A percentile compares a stretch with the other conserved stretches of the same genome.
Evolutionary conservation across 2,329 filamentous ascomycete genomes (phyloP).

Genomic region (Periconia sp.): DNA sequence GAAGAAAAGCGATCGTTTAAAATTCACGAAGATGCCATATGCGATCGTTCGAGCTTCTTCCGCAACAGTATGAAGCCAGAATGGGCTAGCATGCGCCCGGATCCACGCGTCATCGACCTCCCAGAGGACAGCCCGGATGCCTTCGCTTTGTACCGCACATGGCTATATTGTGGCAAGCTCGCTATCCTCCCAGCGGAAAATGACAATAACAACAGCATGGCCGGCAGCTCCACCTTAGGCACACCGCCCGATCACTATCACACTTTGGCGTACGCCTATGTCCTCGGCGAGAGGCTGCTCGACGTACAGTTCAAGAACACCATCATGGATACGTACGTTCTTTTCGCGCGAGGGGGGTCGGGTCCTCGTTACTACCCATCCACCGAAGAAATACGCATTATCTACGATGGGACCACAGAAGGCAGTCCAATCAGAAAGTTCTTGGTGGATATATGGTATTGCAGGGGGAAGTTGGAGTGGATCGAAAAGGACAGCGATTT

Average conservation of each 20-base stretch:
- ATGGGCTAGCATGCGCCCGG: conserved; percentile 11
- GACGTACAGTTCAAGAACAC: conserved; percentile 20
- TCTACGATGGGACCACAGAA: conserved; percentile 20
- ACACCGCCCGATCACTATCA: conserved; percentile 6
- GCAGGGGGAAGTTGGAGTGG: conserved; percentile 19
- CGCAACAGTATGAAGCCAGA: conserved; percentile 19
- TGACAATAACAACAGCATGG: neutral
- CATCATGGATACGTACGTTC: conserved; percentile 15
- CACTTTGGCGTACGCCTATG: conserved; percentile 17
- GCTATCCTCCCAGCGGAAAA: neutral
- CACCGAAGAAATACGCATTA: conserved; percentile 16
- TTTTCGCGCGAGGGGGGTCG: conserved; percentile 12
- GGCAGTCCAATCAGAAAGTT: conserved; percentile 15
- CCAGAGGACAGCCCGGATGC: conserved; percentile 9
- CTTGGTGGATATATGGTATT: conserved; percentile 21
- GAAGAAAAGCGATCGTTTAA: conserved; percentile 12
- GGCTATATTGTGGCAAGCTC: conserved; percentile 12
- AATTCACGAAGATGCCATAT: conserved; percentile 20
- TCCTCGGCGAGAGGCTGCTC: conserved; percentile 18
- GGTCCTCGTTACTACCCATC: conserved; percentile 7
- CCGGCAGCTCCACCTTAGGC: neutral
- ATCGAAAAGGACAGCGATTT: conserved; percentile 10
- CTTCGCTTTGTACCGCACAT: conserved; percentile 13
- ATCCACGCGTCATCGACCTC: conserved; percentile 10
- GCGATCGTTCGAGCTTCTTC: conserved; percentile 18